A percentile compares a stretch with the other conserved stretches of the same genome.
Evolutionary conservation across 352 stramenopile genomes (phyloP).

Genomic region (Thalassiosira exigua): DNA sequence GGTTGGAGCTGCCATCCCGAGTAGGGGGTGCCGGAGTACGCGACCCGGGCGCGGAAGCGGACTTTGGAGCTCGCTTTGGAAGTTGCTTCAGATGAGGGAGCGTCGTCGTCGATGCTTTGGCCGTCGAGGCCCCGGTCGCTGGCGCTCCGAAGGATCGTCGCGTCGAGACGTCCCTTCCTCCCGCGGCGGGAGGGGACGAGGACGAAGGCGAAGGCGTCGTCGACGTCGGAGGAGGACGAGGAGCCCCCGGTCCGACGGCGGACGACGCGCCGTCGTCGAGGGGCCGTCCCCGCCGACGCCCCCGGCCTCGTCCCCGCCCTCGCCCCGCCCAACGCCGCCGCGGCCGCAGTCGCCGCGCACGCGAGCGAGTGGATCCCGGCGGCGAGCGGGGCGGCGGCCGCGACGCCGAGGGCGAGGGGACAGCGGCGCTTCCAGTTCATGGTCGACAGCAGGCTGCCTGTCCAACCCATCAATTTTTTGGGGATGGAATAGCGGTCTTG

Average conservation of each 20-base stretch:
- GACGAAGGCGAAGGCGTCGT: background rate
- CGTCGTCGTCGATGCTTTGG: background rate
- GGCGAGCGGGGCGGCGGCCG: background rate
- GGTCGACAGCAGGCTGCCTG: background rate
- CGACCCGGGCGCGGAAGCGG: slow-evolving; percentile 66
- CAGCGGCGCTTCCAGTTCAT: background rate
- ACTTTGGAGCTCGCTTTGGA: slow-evolving; percentile 29
- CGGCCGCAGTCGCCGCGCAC: background rate
- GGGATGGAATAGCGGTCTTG: too few species aligned
- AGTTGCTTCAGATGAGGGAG: background rate
- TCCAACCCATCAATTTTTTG: too few species aligned
- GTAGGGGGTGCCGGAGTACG: slow-evolving; percentile 75
- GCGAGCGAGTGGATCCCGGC: background rate
- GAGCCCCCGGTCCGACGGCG: background rate
- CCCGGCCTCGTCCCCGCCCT: too few species aligned
- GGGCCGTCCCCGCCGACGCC: too few species aligned
- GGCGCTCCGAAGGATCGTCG: background rate
- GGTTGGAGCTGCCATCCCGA: slow-evolving; percentile 62
- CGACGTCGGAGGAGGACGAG: background rate
- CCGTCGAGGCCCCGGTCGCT: background rate
- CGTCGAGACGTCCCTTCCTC: background rate
- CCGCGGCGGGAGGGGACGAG: background rate
- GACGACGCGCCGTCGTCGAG: too few species aligned
- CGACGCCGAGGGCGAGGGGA: background rate
- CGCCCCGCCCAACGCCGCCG: too few species aligned